Base-by-base conservation (phyloP, 139 green algal species). In the Microglena sp. region DNA sequence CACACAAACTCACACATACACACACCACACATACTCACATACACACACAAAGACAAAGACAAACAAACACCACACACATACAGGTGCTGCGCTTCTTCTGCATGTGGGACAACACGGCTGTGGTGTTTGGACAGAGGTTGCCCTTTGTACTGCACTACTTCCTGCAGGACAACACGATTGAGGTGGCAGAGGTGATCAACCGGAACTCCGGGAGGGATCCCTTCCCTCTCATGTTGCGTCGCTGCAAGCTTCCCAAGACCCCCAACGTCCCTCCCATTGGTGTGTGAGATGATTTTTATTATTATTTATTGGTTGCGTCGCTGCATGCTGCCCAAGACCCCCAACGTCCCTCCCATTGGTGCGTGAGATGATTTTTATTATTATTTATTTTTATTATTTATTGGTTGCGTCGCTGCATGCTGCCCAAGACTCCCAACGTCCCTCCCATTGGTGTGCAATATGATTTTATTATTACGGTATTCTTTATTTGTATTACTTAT, bases 121-220 rank as follows among this genome's bases (percentile, higher is more conserved):
- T 45, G 0, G 45, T 84, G 36, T 89, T 83, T 65, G 88, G 88
- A 15, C 83, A 90, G 54, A 64, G 83, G 26, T 70, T 83, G 24
- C 70, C 74, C 31, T 92, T 88, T 67, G 62, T 82, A 31, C 59
- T 96, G 35, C 79, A 88, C 64, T 95, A 88, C 72, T 93, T 86
- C 67, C 74, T 94, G 59, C 74, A 18, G 2, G 88, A 93, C 62
- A 78, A 90, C 76, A 92, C 81, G 2, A 66, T 92, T 1, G 89
- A 95, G 74, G 81, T 81, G 11, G 66, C 65, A 2, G 75, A 81
- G 75, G 33, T 72, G 28, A n/a, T 28, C n/a, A 36, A 26, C 1
- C 59, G 45, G 45, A 81, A 81, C 66, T 67, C 45, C 33, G 75
- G 75, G 3, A 61, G 75, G 18, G 75, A 81, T 58, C 75, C 75